A percentile compares a stretch with the other conserved stretches of the same genome.
phyloP scores from a whole-genome alignment of 2,329 filamentous ascomycete species.

The Ophiobolus disseminans region DNA sequence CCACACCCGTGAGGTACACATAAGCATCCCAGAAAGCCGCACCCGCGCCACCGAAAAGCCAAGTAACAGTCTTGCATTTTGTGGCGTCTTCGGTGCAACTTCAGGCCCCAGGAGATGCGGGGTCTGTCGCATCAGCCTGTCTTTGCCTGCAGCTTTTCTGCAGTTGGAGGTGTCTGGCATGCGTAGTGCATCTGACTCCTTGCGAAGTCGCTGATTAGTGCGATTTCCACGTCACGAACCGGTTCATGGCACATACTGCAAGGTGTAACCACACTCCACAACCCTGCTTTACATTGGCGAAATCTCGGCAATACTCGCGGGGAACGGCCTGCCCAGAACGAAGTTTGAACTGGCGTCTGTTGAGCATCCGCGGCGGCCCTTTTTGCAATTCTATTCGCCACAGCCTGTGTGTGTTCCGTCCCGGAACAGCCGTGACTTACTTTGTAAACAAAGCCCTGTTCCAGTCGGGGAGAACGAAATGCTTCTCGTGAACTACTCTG shows the following conservation, averaged over 20 bases:
- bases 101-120: constrained; percentile 31
- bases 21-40: constrained; percentile 41
- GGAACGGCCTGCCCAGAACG: constrained; percentile 8
- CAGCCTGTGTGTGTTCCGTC: not conserved
- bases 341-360: not conserved
- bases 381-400: not conserved
- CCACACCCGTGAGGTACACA: constrained; percentile 27
- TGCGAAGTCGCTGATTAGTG: constrained; percentile 15
- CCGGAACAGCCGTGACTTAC: too few relatives aligned
- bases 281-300: constrained; percentile 21
- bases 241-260: constrained; percentile 8
- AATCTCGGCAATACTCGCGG: constrained; percentile 25
- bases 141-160: constrained; percentile 19
- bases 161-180: constrained; percentile 11
- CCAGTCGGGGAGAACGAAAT: too few relatives aligned
- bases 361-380: not conserved
- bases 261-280: constrained; percentile 8
- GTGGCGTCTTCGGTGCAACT: constrained; percentile 22
- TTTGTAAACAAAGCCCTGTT: too few relatives aligned
- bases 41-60: constrained; percentile 28
- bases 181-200: constrained; percentile 7
- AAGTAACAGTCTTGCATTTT: constrained; percentile 8
- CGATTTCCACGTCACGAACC: too few relatives aligned
- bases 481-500: too few relatives aligned
- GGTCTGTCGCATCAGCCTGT: constrained; percentile 30